Conservation (phyloP, 2,329 filamentous ascomycete species). For the Hymenoscyphus fraxineus region DNA sequence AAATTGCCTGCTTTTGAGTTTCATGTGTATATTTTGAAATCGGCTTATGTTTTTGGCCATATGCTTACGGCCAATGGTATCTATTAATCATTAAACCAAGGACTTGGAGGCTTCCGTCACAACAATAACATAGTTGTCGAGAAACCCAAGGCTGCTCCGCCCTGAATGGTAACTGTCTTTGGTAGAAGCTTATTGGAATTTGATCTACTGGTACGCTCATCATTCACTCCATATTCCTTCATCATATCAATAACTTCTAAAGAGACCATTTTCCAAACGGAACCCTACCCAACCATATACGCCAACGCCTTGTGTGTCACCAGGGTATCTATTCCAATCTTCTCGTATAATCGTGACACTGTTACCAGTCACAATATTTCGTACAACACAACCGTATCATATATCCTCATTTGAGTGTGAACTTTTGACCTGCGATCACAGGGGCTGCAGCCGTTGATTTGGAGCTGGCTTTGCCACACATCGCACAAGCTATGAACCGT, state of each 20-base stretch:
- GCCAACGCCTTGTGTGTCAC: background rate
- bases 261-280: background rate
- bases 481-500: slow-evolving; percentile 49
- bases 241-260: background rate
- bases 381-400: background rate
- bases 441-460: slow-evolving; percentile 48
- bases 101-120: no score
- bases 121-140: no score
- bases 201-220: no score
- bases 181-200: no score
- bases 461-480: slow-evolving; percentile 59
- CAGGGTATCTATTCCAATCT: background rate
- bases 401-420: slow-evolving; percentile 50
- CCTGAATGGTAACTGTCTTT: no score
- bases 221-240: background rate
- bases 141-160: no score
- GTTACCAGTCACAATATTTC: background rate
- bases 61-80: no score
- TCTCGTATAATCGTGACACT: background rate
- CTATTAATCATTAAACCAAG: no score
- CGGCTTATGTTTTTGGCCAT: no score
- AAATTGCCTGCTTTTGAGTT: no score
- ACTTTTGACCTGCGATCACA: slow-evolving; percentile 57
- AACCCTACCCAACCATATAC: background rate
- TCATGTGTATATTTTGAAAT: no score